Evolutionary conservation across 768 basidiomycete species (phyloP), one percentile per base, ranked within the genome.

Genomic region (Saitozyma podzolica): DNA sequence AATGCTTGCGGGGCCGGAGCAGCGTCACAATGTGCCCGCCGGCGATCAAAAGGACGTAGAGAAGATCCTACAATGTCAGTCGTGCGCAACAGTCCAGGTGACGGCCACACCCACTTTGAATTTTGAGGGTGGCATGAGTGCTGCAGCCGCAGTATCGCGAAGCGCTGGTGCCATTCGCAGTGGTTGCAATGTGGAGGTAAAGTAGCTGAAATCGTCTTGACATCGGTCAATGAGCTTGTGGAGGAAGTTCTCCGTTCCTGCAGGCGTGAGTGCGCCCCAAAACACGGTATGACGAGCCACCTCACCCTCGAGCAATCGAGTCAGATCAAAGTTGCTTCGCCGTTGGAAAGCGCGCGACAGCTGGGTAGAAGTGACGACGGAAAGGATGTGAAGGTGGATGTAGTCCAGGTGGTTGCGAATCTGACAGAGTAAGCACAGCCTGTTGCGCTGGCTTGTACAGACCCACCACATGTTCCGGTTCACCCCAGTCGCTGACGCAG

Each of bases 381-480:
- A 93, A 39, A 97, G 80, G 59, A 98, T 90, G 80, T 96, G 94
- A 2, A 97, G 83, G 77, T 99, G 90, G 8, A 98, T 82, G 80
- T 96, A 96, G 78, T 98, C 95, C 63, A 99, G 85, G 82, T 98
- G 96, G 19, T 87, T 85, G 59, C 95, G 86, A 67, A 89, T 88
- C 95, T 98, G 87, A 11, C 45, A 47, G 45, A 47, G 29, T 47
- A 11, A 47, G 45, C 45, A 47, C 41, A 19, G 17, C 14, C 6
- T 17, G 50, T 40, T 13, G 19, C 13, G 47, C 29, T 29, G 29
- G 29, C 29, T 29, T 29, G 29, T 29, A 48, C 20, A 40, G 8
- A 68, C 91, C 81, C 81, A 97, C 94, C 66, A 97, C 88, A 64
- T 89, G 91, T 80, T 97, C 96, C 0, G 96, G 95, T 80, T 98